Evolutionary conservation across 2,329 filamentous ascomycete genomes (phyloP).

Genomic region (Tolypocladium inflatum): DNA sequence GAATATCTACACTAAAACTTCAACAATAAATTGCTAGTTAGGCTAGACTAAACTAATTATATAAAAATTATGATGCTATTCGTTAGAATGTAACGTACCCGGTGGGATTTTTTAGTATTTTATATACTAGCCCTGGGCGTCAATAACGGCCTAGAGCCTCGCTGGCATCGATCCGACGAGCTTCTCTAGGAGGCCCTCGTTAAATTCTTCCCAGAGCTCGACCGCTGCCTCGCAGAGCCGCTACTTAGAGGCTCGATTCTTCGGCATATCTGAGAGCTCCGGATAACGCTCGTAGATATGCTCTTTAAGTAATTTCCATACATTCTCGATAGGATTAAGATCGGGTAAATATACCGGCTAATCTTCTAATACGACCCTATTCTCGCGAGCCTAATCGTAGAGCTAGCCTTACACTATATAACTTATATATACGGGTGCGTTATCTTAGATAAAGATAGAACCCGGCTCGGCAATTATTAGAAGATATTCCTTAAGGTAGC

Average conservation of each 20-base stretch:
- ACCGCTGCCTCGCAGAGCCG: neutral
- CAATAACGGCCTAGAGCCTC: neutral
- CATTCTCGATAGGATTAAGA: conserved; percentile 6
- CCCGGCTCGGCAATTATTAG: conserved; percentile 5
- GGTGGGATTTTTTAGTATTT: conserved; percentile 1
- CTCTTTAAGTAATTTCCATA: conserved; percentile 6
- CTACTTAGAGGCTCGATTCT: neutral
- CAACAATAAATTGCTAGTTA: neutral
- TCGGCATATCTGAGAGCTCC: neutral
- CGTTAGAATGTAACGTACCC: neutral
- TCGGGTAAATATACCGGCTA: conserved; percentile 6
- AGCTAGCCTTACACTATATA: conserved; percentile 2
- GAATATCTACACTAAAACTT: neutral
- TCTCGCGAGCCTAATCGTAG: neutral
- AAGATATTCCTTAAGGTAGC: conserved; percentile 4
- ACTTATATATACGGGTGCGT: conserved; percentile 2
- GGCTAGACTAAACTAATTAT: neutral
- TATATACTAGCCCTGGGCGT: conserved; percentile 1
- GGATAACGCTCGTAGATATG: conserved; percentile 3
- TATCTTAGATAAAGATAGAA: conserved; percentile 6
- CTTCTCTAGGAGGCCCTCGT: conserved; percentile 2
- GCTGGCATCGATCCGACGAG: too few relatives aligned
- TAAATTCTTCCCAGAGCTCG: conserved; percentile 1
- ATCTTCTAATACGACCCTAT: neutral
- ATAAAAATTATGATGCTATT: neutral